Conservation (phyloP, 2,329 filamentous ascomycete species). For the Nemania sp. region DNA sequence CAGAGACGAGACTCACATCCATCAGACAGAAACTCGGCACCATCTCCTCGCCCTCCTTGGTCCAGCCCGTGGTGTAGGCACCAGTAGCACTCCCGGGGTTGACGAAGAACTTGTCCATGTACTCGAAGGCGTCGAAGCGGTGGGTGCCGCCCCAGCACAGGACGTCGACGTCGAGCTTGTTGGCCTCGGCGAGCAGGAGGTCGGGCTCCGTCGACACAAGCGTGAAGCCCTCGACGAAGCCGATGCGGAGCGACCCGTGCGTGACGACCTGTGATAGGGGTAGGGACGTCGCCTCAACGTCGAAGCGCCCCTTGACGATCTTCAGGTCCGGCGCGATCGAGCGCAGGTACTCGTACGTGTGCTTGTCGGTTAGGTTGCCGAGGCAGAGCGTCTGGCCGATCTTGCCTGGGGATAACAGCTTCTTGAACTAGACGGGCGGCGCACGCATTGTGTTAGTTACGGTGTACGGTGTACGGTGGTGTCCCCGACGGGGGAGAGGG, state of each 20-base stretch:
- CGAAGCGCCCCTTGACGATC: constrained; percentile 75
- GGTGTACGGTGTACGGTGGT: constrained; percentile 13
- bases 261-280: constrained; percentile 75
- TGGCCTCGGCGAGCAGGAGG: constrained; percentile 74
- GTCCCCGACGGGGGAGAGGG: background rate
- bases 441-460: constrained; percentile 29
- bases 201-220: constrained; percentile 76
- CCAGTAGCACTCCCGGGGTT: constrained; percentile 76
- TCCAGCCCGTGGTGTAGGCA: constrained; percentile 70
- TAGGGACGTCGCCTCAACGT: constrained; percentile 74
- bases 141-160: constrained; percentile 77
- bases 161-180: constrained; percentile 76
- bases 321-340: constrained; percentile 78
- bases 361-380: constrained; percentile 82
- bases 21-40: constrained; percentile 95
- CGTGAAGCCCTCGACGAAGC: constrained; percentile 76
- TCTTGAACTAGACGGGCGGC: constrained; percentile 78
- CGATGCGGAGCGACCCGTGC: constrained; percentile 73
- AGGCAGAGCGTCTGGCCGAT: constrained; percentile 85
- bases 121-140: constrained; percentile 77
- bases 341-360: constrained; percentile 84
- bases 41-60: constrained; percentile 74
- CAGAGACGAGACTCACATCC: constrained; percentile 77
- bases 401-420: constrained; percentile 84
- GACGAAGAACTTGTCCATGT: constrained; percentile 80